Conservation (phyloP, 805 yeast genomes). For the Nakazawaea holstii region DNA sequence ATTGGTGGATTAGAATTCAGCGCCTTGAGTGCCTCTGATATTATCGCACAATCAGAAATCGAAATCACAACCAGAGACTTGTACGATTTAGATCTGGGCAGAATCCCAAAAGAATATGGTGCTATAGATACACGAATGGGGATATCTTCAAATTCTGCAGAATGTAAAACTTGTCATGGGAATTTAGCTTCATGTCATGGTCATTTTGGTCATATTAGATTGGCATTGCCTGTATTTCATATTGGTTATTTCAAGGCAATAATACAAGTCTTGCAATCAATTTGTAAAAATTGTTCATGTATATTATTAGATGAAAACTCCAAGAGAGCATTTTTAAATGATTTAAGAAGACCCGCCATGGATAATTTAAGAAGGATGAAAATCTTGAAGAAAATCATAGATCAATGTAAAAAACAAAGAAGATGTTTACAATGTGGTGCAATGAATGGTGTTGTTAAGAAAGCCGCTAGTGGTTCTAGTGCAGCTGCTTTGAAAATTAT, state of each 20-base stretch:
- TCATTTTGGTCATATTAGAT: constrained; percentile 91
- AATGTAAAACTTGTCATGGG: constrained; percentile 90
- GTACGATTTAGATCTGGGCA: constrained; percentile 84
- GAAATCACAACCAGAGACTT: constrained; percentile 89
- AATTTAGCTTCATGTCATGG: constrained; percentile 94
- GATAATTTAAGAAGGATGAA: constrained; percentile 93
- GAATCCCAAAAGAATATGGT: constrained; percentile 77
- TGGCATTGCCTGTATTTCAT: constrained; percentile 95
- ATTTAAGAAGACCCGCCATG: constrained; percentile 78
- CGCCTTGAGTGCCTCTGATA: constrained; percentile 87
- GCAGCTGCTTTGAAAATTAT: constrained; percentile 92
- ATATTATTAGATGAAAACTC: constrained; percentile 68
- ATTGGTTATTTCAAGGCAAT: constrained; percentile 95
- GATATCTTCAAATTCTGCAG: constrained; percentile 77
- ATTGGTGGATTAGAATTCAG: constrained; percentile 90
- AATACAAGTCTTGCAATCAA: constrained; percentile 79
- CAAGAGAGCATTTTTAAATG: constrained; percentile 65
- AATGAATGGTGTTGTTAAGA: constrained; percentile 93
- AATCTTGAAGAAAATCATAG: constrained; percentile 72
- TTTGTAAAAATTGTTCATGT: constrained; percentile 86
- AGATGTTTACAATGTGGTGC: constrained; percentile 84
- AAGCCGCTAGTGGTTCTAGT: constrained; percentile 87
- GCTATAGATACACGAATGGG: constrained; percentile 95
- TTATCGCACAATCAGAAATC: constrained; percentile 89
- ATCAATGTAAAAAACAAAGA: constrained; percentile 94